These are phyloP conservation scores for Hymenoscyphus scutula DNA, from an alignment of 2,329 filamentous ascomycete genomes.

Conservation along the genomic window DNA sequence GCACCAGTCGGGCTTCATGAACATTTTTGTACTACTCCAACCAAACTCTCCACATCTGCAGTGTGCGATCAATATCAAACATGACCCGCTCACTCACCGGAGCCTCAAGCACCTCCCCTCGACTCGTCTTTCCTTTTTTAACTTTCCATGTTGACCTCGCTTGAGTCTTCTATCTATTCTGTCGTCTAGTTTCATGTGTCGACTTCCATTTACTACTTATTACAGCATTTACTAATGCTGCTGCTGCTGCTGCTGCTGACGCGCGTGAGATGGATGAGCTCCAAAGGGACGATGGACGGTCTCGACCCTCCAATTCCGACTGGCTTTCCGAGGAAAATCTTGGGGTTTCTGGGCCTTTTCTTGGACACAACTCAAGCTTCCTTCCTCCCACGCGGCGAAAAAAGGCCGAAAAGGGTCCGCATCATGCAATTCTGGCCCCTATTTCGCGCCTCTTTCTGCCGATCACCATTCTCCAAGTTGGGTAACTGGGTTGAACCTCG, in stretches of 20 bases:
- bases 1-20: constrained; percentile 1
- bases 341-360: not conserved
- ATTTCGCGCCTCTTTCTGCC: not conserved
- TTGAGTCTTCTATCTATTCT: no score
- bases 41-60: not conserved
- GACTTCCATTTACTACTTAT: not conserved
- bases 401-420: constrained; percentile 9
- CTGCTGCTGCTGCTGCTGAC: not conserved
- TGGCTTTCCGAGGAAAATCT: not conserved
- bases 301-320: no score
- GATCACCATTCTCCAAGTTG: not conserved
- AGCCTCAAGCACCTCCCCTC: constrained; percentile 3
- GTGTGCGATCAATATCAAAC: not conserved
- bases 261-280: not conserved
- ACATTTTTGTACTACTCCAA: not conserved
- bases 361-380: constrained; percentile 1
- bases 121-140: not conserved
- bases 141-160: not conserved
- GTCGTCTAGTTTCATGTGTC: no score
- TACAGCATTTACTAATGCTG: not conserved
- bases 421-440: constrained; percentile 1
- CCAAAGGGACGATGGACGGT: no score
- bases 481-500: not conserved
- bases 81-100: not conserved
- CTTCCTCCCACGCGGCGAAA: not conserved